Base-by-base conservation (phyloP, 345 rosid species). In the Aurinia saxatilis region DNA sequence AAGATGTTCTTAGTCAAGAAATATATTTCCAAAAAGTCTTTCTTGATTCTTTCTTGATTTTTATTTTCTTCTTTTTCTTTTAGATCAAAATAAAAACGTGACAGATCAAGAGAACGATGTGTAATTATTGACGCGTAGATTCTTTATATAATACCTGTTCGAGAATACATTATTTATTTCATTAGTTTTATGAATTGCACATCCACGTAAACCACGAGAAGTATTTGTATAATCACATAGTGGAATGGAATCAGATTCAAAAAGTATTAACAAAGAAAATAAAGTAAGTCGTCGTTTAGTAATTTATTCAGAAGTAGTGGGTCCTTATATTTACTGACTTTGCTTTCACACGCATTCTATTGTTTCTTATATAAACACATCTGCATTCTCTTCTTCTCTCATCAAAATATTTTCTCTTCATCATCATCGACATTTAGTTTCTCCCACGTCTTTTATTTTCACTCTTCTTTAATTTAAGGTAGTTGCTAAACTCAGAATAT, bases 71-170 rank as follows among this genome's bases (percentile, higher is more conserved):
- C 6, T 18, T 35, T 19, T 2, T n/a, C 14, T 52, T 18, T 60
- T 17, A n/a, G 7, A 37, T 38, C 15, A 41, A 64, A 60, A 52
- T 34, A n/a, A 27, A 70, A 57, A 50, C 60, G 29, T 64, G 65
- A 56, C 69, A 39, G 46, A 47, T 30, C 42, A 60, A 60, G 19
- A 69, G 15, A 69, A 53, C 19, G 13, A 34, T 31, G 46, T 56
- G 27, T 27, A 13, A 29, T 14, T 39, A 39, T 62, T 63, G 63
- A 70, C 74, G 74, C 64, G 58, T 46, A 3, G 50, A 63, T 51
- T 62, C 51, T 62, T 63, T 53, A 27, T 53, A 51, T 36, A 53
- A 12, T 46, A 25, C n/a, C 5, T n/a, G n/a, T n/a, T n/a, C n/a
- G n/a, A n/a, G 23, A 51, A 31, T 16, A 11, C 5, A 12, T 13